Evolutionary conservation across 164 flowering plant species (phyloP).

Genomic region (Cinnamomum micranthum): DNA sequence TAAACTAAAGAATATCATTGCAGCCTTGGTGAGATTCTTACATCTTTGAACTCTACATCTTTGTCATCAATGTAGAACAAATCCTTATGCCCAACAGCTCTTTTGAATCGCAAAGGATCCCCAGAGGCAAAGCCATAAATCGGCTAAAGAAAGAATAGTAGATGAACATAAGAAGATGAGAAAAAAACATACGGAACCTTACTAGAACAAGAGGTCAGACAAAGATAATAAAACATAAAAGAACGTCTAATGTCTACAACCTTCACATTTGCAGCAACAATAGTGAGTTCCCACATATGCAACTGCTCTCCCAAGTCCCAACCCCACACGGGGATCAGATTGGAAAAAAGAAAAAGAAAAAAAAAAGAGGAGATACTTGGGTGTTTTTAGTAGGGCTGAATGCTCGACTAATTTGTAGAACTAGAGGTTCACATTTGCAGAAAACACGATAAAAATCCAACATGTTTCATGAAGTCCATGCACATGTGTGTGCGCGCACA

Average conservation of each 20-base stretch:
- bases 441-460: too few relatives aligned
- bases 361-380: background rate
- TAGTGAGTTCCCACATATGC: background rate
- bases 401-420: too few relatives aligned
- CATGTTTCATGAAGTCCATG: too few relatives aligned
- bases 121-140: conserved; percentile 84
- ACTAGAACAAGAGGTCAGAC: background rate
- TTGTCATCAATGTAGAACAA: conserved; percentile 84
- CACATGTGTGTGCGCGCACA: too few relatives aligned
- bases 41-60: conserved; percentile 88
- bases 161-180: conserved; percentile 13
- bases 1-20: background rate
- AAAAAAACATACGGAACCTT: background rate
- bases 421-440: too few relatives aligned
- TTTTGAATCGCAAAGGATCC: conserved; percentile 72
- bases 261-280: background rate
- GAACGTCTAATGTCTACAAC: background rate
- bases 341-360: too few relatives aligned
- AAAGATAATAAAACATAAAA: background rate
- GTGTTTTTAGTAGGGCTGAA: background rate
- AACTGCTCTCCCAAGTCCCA: background rate
- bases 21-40: conserved; percentile 25
- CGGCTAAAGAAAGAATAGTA: conserved; percentile 48
- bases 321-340: background rate
- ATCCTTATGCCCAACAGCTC: conserved; percentile 83